Evolutionary conservation across 257 asterid genomes (phyloP).

Genomic region (Solanum chmielewskii): DNA sequence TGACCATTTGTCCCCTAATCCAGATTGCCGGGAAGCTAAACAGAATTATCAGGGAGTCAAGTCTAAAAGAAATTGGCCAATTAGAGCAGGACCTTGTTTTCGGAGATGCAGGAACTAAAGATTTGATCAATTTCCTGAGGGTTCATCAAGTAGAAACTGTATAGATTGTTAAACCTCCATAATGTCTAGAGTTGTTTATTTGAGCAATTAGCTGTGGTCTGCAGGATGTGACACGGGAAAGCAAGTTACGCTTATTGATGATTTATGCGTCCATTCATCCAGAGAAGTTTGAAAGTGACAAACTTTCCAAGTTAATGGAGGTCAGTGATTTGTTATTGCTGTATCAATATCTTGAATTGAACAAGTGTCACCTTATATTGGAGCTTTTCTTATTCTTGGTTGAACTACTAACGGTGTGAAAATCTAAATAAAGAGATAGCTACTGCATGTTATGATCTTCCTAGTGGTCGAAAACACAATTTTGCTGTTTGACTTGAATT

Average conservation of each 20-base stretch:
- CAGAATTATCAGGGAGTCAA: constrained; percentile 65
- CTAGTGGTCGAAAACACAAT: neutral
- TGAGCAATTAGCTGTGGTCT: constrained; percentile 5
- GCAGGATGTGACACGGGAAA: constrained; percentile 86
- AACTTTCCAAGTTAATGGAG: constrained; percentile 87
- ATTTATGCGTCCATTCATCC: constrained; percentile 92
- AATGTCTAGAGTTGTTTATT: neutral
- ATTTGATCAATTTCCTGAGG: constrained; percentile 75
- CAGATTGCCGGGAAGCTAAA: constrained; percentile 93
- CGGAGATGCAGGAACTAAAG: constrained; percentile 97
- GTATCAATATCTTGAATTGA: neutral
- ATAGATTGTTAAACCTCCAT: neutral
- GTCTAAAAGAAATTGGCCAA: constrained; percentile 88
- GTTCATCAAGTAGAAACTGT: constrained; percentile 45
- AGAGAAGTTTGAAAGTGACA: constrained; percentile 85
- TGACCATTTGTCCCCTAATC: constrained; percentile 6
- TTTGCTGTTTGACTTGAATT: neutral
- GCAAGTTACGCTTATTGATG: constrained; percentile 89
- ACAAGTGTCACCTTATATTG: neutral
- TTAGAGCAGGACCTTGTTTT: constrained; percentile 97
- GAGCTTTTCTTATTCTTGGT: neutral
- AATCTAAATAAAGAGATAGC: neutral
- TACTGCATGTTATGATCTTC: neutral
- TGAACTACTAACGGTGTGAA: neutral
- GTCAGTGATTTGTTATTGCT: constrained; percentile 14